phyloP scores from a whole-genome alignment of 805 yeast genomes.

The Yarrowia sp. region DNA sequence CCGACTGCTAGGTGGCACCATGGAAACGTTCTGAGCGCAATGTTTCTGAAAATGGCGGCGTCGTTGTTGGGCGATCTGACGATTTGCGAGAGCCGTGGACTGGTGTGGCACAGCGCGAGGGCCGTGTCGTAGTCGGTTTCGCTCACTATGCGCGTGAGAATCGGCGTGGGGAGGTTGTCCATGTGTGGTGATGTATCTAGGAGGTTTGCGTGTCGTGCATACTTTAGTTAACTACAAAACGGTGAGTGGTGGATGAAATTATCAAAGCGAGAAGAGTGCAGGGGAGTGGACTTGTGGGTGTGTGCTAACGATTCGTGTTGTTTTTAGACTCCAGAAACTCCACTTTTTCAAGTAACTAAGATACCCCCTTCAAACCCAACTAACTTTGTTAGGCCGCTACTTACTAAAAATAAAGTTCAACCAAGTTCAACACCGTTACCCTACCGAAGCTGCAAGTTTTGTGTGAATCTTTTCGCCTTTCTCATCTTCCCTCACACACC shows the following conservation, averaged over 20 bases:
- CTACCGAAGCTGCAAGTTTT: no score
- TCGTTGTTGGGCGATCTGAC: conserved; percentile 12
- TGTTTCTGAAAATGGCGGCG: conserved; percentile 2
- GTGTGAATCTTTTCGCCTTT: no score
- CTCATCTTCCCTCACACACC: background rate
- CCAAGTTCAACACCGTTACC: background rate
- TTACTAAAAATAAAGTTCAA: no score
- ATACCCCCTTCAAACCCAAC: no score
- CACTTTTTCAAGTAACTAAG: no score
- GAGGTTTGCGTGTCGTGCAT: conserved; percentile 5
- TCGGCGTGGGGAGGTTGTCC: background rate
- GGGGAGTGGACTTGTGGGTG: no score
- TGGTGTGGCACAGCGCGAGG: background rate
- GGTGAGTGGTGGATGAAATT: no score
- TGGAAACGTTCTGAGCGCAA: background rate
- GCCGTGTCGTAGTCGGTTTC: conserved; percentile 17
- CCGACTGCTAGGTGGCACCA: background rate
- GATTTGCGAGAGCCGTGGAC: background rate
- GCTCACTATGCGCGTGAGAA: background rate
- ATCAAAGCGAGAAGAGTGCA: no score
- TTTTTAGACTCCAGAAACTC: no score
- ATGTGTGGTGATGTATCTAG: background rate
- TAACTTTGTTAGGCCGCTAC: no score
- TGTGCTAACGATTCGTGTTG: no score
- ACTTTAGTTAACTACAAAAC: no score